Evolutionary conservation across 1,284 basidiomycete species (phyloP).

Genomic region (Meripilus lineatus): DNA sequence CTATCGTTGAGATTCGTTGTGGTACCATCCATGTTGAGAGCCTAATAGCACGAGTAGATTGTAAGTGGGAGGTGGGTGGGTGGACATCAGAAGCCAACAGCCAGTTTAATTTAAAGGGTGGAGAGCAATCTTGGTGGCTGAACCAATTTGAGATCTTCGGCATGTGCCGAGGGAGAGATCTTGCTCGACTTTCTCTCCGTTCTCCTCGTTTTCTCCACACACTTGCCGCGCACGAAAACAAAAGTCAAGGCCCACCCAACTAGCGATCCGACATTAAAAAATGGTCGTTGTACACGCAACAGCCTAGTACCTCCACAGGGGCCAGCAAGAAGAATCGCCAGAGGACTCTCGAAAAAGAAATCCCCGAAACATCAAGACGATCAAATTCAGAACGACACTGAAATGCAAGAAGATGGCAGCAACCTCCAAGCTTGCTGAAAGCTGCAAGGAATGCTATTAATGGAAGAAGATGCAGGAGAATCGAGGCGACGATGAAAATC

Average conservation of each 20-base stretch:
- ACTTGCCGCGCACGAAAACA: neutral
- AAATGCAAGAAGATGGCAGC: constrained; percentile 29
- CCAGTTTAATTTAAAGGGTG: too few species aligned
- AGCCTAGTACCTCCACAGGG: constrained; percentile 28
- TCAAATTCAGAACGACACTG: constrained; percentile 26
- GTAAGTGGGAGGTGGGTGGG: neutral
- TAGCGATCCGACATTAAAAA: constrained; percentile 7
- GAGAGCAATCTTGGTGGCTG: neutral
- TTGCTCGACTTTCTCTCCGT: constrained; percentile 13
- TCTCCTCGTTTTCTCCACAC: constrained; percentile 5
- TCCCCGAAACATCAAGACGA: constrained; percentile 15
- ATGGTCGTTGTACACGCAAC: constrained; percentile 56
- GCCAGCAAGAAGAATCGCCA: constrained; percentile 50
- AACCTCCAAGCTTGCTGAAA: constrained; percentile 10
- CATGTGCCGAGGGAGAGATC: constrained; percentile 16
- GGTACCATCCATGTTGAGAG: constrained; percentile 10
- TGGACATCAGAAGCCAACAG: neutral
- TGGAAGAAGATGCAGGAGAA: constrained; percentile 39
- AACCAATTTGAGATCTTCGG: constrained; percentile 7
- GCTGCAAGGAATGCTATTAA: constrained; percentile 14
- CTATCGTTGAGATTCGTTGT: constrained; percentile 26
- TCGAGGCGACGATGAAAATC: constrained; percentile 54
- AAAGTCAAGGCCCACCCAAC: neutral
- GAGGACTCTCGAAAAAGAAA: constrained; percentile 44
- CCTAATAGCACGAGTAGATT: constrained; percentile 1